These are phyloP conservation scores for Pseudopyrenochaeta lycopersici DNA, from an alignment of 2,329 filamentous ascomycete species.

Conservation along the genomic window DNA sequence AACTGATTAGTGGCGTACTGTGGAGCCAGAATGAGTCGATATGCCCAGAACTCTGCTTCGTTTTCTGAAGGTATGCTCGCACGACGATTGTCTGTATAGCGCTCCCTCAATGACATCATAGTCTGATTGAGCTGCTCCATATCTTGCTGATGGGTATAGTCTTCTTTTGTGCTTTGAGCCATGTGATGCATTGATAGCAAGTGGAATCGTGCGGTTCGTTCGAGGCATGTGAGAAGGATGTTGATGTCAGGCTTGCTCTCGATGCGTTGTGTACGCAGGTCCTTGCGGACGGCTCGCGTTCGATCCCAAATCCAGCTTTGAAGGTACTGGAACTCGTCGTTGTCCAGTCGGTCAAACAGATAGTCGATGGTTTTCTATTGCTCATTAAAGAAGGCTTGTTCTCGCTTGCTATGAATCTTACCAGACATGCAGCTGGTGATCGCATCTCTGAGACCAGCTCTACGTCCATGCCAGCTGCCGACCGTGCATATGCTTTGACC, in stretches of 20 bases:
- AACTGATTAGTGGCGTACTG: conserved; percentile 55
- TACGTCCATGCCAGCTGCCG: conserved; percentile 69
- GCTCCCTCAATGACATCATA: conserved; percentile 67
- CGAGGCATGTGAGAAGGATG: conserved; percentile 67
- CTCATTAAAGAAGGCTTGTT: conserved; percentile 24
- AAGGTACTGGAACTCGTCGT: conserved; percentile 57
- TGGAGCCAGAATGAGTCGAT: conserved; percentile 63
- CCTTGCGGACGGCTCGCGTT: conserved; percentile 70
- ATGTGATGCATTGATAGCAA: conserved; percentile 69
- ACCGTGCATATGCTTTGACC: conserved; percentile 71
- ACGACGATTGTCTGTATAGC: conserved; percentile 50
- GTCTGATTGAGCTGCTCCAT: conserved; percentile 71
- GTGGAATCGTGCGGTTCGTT: conserved; percentile 71
- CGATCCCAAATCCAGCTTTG: conserved; percentile 73
- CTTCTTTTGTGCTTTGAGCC: conserved; percentile 51
- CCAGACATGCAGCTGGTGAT: conserved; percentile 59
- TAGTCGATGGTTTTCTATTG: conserved; percentile 54
- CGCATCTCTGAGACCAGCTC: conserved; percentile 71
- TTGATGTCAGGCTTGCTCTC: conserved; percentile 62
- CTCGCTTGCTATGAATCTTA: conserved; percentile 22
- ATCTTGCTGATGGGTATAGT: conserved; percentile 64
- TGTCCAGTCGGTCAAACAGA: conserved; percentile 59
- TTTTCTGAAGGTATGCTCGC: conserved; percentile 60
- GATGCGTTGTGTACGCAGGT: conserved; percentile 70
- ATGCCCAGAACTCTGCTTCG: conserved; percentile 71